Conservation (phyloP, 2,329 filamentous ascomycete species). For the Lecanicillium sp. region DNA sequence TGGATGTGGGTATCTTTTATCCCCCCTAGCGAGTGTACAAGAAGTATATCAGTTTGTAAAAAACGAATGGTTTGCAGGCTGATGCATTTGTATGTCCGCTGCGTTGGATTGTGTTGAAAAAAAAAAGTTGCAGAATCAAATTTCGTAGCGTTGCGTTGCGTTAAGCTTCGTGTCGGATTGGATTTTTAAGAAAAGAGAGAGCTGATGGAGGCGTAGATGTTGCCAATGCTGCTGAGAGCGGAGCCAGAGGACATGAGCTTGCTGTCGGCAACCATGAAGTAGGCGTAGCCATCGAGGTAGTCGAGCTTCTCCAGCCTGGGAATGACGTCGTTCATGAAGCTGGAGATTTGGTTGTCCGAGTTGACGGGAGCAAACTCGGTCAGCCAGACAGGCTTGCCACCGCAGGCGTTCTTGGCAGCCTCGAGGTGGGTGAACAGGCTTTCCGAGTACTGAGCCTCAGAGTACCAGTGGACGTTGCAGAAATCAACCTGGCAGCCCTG, state of each 20-base stretch:
- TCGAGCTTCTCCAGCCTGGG: slow-evolving; percentile 37
- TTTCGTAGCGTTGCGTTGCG: too few species aligned
- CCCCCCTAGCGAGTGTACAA: slow-evolving; percentile 28
- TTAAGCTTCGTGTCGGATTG: too few species aligned
- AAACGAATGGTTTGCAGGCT: background rate
- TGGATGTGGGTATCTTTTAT: slow-evolving; percentile 21
- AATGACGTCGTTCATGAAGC: slow-evolving; percentile 43
- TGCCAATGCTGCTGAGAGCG: slow-evolving; percentile 37
- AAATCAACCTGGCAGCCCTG: slow-evolving; percentile 48
- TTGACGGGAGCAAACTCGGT: slow-evolving; percentile 54
- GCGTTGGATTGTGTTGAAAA: slow-evolving; percentile 10
- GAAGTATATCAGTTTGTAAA: slow-evolving; percentile 19
- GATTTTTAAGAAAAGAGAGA: slow-evolving; percentile 10
- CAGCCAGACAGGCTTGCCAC: slow-evolving; percentile 48
- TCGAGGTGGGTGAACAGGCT: slow-evolving; percentile 48
- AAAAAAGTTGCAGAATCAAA: slow-evolving; percentile 2
- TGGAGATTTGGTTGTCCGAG: slow-evolving; percentile 30
- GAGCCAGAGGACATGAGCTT: slow-evolving; percentile 31
- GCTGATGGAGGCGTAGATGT: slow-evolving; percentile 36
- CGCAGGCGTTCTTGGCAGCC: slow-evolving; percentile 35
- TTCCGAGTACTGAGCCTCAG: slow-evolving; percentile 33
- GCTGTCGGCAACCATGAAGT: slow-evolving; percentile 42
- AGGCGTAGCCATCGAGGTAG: slow-evolving; percentile 48
- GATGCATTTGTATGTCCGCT: slow-evolving; percentile 8
- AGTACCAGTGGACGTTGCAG: slow-evolving; percentile 58